Conservation (phyloP, 495 filamentous ascomycete species). For the Viridothelium virens region DNA sequence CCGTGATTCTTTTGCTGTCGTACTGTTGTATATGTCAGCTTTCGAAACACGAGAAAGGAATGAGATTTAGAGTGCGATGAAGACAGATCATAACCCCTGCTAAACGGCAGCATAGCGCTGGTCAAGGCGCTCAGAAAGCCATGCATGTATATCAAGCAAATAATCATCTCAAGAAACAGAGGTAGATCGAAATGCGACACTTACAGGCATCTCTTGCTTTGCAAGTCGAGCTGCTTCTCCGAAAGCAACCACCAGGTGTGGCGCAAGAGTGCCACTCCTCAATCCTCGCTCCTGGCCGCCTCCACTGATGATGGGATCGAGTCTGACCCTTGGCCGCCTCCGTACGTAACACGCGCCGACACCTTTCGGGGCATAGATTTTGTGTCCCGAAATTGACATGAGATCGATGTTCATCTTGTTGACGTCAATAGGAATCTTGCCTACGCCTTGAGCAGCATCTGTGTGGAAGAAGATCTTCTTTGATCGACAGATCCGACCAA, state of each 20-base stretch:
- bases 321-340: conserved; percentile 79
- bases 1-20: conserved; percentile 73
- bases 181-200: conserved; percentile 32
- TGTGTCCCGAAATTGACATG: conserved; percentile 98
- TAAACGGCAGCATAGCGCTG: conserved; percentile 45
- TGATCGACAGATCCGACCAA: conserved; percentile 80
- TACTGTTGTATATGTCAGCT: conserved; percentile 52
- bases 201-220: conserved; percentile 79
- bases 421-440: conserved; percentile 93
- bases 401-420: conserved; percentile 95
- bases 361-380: conserved; percentile 97
- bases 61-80: conserved; percentile 3
- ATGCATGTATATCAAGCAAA: conserved; percentile 61
- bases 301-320: conserved; percentile 93
- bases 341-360: conserved; percentile 94
- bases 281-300: conserved; percentile 94
- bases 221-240: conserved; percentile 92
- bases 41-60: background rate
- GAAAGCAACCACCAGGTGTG: conserved; percentile 81
- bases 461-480: conserved; percentile 98
- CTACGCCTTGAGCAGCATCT: conserved; percentile 92
- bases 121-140: conserved; percentile 45
- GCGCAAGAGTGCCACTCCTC: conserved; percentile 86
- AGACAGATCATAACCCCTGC: conserved; percentile 46
- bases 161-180: conserved; percentile 46